These are phyloP conservation scores for Tylopilus microsporus DNA, from an alignment of 1,284 basidiomycete species.

Conservation along the genomic window DNA sequence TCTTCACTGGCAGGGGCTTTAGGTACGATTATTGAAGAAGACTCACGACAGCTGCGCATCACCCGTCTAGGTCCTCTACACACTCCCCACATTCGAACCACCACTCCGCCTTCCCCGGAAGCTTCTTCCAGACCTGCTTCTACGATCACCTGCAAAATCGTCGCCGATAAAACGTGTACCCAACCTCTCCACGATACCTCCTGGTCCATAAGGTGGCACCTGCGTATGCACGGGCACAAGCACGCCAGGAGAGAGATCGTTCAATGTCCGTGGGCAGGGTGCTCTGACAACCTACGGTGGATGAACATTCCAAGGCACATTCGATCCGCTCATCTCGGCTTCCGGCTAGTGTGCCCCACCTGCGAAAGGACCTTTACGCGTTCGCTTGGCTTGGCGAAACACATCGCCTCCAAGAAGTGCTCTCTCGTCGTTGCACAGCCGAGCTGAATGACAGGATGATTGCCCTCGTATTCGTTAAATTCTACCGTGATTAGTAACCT, in stretches of 20 bases:
- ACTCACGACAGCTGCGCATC: not conserved
- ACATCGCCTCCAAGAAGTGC: slow-evolving; percentile 21
- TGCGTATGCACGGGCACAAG: slow-evolving; percentile 8
- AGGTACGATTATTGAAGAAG: slow-evolving; percentile 1
- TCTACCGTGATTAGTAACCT: not conserved
- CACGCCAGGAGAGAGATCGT: slow-evolving; percentile 1
- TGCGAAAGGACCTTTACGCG: slow-evolving; percentile 16
- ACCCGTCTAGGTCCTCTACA: not conserved
- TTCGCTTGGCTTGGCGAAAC: slow-evolving; percentile 12
- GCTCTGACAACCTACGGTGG: slow-evolving; percentile 7
- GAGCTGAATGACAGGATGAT: not conserved
- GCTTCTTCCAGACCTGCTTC: not conserved
- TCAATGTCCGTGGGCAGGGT: slow-evolving; percentile 13
- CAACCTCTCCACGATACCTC: slow-evolving; percentile 4
- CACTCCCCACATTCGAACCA: not conserved
- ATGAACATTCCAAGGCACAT: slow-evolving; percentile 18
- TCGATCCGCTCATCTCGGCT: slow-evolving; percentile 10
- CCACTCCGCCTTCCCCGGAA: not conserved
- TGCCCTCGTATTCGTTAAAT: not conserved
- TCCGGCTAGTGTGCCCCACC: slow-evolving; percentile 8
- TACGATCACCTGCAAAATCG: slow-evolving; percentile 2
- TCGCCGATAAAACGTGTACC: not conserved
- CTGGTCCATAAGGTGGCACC: slow-evolving; percentile 8
- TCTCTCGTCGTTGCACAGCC: not conserved
- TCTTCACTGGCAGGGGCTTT: not conserved